Base-by-base conservation (phyloP, 2,329 filamentous ascomycete species). In the Pseudogymnoascus sp. region DNA sequence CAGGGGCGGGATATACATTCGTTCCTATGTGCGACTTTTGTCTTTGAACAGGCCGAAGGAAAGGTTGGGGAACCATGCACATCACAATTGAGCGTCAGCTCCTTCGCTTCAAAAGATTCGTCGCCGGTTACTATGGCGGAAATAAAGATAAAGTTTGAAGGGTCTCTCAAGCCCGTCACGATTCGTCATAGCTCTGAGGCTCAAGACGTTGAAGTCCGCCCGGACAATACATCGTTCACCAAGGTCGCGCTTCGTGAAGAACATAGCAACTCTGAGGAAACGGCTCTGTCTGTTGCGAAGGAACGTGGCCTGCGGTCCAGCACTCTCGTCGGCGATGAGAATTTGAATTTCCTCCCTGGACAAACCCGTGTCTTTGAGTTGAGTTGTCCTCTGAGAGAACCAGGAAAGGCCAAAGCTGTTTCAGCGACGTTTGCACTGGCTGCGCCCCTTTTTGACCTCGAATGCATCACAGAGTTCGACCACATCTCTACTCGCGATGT, bases 381-480 rank as follows among this genome's bases (percentile, higher is more conserved):
- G 69, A 83, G 82, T 7, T 83, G 91, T 64, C 84, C 88, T 1
- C 82, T 96, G 15, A 86, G 91, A 64, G 93, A 97, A 75, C 85
- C 92, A 2, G 92, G 91, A n/a, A 84, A 90, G 63, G 86, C 88
- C 0, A 84, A 82, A 59, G 86, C 90, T 3, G 80, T 82, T 4
- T 85, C 84, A 1, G 83, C 88, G 9, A 83, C 79, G 0, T 76
- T 96, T 29, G 77, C 79, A 0, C 75, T 95, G n/a, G 78, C 83
- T 29, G 84, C 83, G 13, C 81, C 87, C 0, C 75, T 79, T 0
- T 96, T 93, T 68, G 79, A 83, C 38, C 77, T 97, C 17, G 79
- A 85, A 21, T 90, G 89, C 68, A 82, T 82, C 4, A 78, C 88
- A n/a, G 81, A 73, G 2, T 78, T 88, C 29, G 75, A 74, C 15